Conservation (phyloP, 1,139 yeast species). For the Taphrina populina region DNA sequence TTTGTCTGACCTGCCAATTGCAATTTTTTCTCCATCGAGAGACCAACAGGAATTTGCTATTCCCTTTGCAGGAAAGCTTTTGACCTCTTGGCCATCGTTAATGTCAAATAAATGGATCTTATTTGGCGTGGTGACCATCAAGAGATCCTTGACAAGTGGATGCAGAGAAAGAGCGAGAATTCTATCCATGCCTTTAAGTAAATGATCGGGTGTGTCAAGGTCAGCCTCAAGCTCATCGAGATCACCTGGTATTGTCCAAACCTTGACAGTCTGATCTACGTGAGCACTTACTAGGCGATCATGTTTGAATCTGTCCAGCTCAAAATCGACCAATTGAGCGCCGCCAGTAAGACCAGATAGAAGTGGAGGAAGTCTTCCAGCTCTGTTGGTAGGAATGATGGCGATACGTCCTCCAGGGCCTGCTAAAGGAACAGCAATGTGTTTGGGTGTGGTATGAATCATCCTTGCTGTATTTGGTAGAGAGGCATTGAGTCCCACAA, state of each 20-base stretch:
- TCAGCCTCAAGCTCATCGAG: conserved; percentile 16
- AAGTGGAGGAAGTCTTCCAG: conserved; percentile 28
- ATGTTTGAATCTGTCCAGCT: conserved; percentile 14
- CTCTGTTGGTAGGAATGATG: neutral
- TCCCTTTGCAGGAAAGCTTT: neutral
- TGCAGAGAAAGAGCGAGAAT: conserved; percentile 19
- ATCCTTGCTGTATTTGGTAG: conserved; percentile 28
- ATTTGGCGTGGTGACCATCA: conserved; percentile 23
- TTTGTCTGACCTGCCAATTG: conserved; percentile 28
- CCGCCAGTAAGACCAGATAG: conserved; percentile 21
- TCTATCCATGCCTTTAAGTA: conserved; percentile 21
- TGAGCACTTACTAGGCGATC: conserved; percentile 29
- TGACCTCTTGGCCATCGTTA: conserved; percentile 7
- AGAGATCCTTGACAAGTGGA: conserved; percentile 12
- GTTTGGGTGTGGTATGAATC: conserved; percentile 20
- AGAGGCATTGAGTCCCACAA: conserved; percentile 23
- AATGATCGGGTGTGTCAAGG: conserved; percentile 18
- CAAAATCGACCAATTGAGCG: conserved; percentile 26
- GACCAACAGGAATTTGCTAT: conserved; percentile 27
- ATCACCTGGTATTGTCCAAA: conserved; percentile 23
- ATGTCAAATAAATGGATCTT: conserved; percentile 15
- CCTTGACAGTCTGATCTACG: conserved; percentile 14
- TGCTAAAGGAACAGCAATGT: conserved; percentile 21
- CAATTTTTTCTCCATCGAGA: conserved; percentile 24
- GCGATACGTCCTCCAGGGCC: conserved; percentile 30